phyloP scores from a whole-genome alignment of 352 stramenopile species.

The Pythium chondricola region DNA sequence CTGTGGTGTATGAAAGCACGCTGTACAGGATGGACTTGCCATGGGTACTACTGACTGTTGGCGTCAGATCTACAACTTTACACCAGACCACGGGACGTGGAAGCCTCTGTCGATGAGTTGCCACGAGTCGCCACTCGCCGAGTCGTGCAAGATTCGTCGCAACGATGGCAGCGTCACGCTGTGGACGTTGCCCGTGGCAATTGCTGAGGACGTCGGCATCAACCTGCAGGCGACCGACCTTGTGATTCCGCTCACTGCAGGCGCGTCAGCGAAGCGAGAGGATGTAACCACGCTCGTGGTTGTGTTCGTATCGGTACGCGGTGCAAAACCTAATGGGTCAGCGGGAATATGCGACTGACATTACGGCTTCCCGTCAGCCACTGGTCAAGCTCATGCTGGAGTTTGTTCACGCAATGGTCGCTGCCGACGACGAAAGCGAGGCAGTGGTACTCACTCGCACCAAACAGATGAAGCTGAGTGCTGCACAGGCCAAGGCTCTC shows the following conservation, averaged over 20 bases:
- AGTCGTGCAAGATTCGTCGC: constrained; percentile 18
- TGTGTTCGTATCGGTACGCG: constrained; percentile 31
- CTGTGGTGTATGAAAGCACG: no score
- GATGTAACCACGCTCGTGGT: constrained; percentile 24
- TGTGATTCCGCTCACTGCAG: constrained; percentile 47
- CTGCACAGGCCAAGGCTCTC: constrained; percentile 28
- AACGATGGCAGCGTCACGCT: constrained; percentile 23
- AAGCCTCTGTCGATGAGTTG: constrained; percentile 25
- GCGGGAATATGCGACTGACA: no score
- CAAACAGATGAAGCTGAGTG: constrained; percentile 40
- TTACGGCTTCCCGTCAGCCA: no score
- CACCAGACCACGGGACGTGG: constrained; percentile 43
- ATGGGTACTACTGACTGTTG: no score
- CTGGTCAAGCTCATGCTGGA: constrained; percentile 36
- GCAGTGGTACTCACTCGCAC: constrained; percentile 35
- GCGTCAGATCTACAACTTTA: constrained; percentile 76
- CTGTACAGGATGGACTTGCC: no score
- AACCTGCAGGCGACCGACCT: constrained; percentile 30
- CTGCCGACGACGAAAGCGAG: not conserved
- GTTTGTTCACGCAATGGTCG: constrained; percentile 30
- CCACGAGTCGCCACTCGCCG: constrained; percentile 30
- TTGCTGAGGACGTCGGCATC: constrained; percentile 37
- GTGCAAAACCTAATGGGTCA: no score
- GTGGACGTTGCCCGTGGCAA: constrained; percentile 45
- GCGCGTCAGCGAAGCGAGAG: constrained; percentile 23